Base-by-base conservation (phyloP, 306 rosid genomes). In the Psophocarpus tetragonolobus region DNA sequence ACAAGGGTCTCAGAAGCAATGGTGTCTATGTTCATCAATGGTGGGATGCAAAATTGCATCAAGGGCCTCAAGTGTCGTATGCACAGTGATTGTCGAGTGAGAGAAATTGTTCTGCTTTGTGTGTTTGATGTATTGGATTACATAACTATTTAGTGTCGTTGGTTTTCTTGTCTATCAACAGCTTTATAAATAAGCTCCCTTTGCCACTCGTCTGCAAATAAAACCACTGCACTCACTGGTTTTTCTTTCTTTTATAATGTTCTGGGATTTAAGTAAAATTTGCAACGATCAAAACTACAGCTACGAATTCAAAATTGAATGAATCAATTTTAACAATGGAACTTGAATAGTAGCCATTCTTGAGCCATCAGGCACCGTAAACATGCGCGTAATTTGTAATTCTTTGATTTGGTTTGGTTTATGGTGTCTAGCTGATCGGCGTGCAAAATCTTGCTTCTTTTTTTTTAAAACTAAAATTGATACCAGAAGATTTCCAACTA, bases 11-110 rank as follows among this genome's bases (percentile, higher is more conserved):
- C 30, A 85, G 97, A 61, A 75, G 74, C 85, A 85, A 74, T 47
- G 97, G 98, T 29, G 92, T 95, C 47, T 92, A 78, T 89, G 97
- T 91, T 47, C 98, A 95, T 86, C 98, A 95, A 67, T 91, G 91
- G 96, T 92, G 94, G 92, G 90, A 63, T 79, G 56, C 76, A 64
- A 67, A 67, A 14, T 15, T 47, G 84, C 66, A 32, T 60, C 36
- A 24, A 58, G 81, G 20, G 73, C 7, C 62, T 73, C 29, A 18
- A 15, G 15, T 73, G 48, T 39, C 41, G 21, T 10, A 79, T 21
- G 77, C 14, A 75, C 11, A 41, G 21, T 77, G 62, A 82, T 62
- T 64, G 17, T 44, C 2, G 62, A 10, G 26, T 54, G 41, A 48
- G n/a, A 64, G 15, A 26, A 27, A 47, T 76, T 68, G 58, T 68